phyloP scores from a whole-genome alignment of 768 basidiomycete species.

The Leccinellum rugosiceps region DNA sequence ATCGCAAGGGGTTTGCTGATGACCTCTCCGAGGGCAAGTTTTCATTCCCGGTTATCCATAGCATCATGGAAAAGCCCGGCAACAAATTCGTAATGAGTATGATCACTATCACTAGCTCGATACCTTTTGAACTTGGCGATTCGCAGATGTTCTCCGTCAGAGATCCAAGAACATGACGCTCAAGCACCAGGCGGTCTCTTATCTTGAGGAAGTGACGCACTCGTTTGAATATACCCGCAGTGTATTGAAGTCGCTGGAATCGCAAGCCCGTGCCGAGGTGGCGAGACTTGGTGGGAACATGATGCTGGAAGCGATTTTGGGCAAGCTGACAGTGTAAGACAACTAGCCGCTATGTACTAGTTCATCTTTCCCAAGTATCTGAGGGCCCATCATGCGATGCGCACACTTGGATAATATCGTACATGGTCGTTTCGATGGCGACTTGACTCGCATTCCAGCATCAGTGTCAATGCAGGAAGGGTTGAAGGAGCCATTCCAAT shows the following conservation, averaged over 20 bases:
- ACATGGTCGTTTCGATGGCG: not conserved
- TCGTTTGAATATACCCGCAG: slow-evolving; percentile 85
- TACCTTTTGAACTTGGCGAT: not conserved
- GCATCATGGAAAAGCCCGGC: slow-evolving; percentile 70
- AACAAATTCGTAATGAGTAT: slow-evolving; percentile 83
- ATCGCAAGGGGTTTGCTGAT: slow-evolving; percentile 87
- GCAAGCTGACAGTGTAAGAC: slow-evolving; percentile 39
- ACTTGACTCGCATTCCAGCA: not conserved
- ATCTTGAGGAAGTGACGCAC: slow-evolving; percentile 69
- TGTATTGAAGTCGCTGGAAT: slow-evolving; percentile 65
- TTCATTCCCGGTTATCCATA: slow-evolving; percentile 92
- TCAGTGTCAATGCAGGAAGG: not conserved
- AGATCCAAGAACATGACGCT: slow-evolving; percentile 76
- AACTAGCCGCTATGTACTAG: no score
- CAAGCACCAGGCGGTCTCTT: slow-evolving; percentile 76
- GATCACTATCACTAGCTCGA: not conserved
- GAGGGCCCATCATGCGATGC: not conserved
- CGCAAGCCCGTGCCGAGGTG: slow-evolving; percentile 70
- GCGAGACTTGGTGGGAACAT: slow-evolving; percentile 72
- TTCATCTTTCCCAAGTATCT: not conserved
- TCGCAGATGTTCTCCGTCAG: slow-evolving; percentile 85
- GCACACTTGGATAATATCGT: not conserved
- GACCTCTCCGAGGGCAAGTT: slow-evolving; percentile 97
- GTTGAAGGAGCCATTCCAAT: no score
- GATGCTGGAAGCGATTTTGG: slow-evolving; percentile 55